phyloP scores from a whole-genome alignment of 2,329 filamentous ascomycete species.

The Shiraia sp. region DNA sequence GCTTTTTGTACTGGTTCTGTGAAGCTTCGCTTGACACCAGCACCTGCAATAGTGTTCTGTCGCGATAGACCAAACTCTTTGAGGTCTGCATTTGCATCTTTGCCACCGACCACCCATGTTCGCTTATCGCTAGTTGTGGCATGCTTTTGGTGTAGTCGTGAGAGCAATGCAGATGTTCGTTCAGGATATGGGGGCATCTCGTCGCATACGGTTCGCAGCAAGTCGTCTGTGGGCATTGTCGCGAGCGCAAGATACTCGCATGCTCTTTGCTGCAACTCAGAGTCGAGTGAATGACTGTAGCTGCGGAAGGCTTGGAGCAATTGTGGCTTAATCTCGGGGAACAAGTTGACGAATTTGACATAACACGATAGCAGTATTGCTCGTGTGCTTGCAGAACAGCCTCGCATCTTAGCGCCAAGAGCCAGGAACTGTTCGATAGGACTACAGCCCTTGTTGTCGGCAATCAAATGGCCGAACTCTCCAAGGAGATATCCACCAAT shows the following conservation, averaged over 20 bases:
- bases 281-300: conserved; percentile 93
- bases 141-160: conserved; percentile 91
- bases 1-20: conserved; percentile 54
- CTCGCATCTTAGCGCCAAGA: conserved; percentile 84
- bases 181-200: conserved; percentile 99
- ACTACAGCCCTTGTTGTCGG: conserved; percentile 87
- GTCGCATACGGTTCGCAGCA: conserved; percentile 91
- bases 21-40: conserved; percentile 84
- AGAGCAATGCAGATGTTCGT: conserved; percentile 86
- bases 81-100: conserved; percentile 84
- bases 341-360: conserved; percentile 96
- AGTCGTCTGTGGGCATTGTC: conserved; percentile 83
- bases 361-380: conserved; percentile 96
- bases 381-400: conserved; percentile 84
- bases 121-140: conserved; percentile 90
- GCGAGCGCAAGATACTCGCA: conserved; percentile 92
- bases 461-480: conserved; percentile 95
- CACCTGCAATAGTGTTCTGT: conserved; percentile 68
- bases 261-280: conserved; percentile 92
- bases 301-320: conserved; percentile 86
- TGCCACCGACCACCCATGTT: conserved; percentile 97
- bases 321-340: conserved; percentile 97
- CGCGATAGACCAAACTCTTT: conserved; percentile 75
- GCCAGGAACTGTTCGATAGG: conserved; percentile 97
- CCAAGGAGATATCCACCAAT: conserved; percentile 95